Conservation (phyloP, 176 grass and related monocot species). For the Puccinellia tenuiflora region DNA sequence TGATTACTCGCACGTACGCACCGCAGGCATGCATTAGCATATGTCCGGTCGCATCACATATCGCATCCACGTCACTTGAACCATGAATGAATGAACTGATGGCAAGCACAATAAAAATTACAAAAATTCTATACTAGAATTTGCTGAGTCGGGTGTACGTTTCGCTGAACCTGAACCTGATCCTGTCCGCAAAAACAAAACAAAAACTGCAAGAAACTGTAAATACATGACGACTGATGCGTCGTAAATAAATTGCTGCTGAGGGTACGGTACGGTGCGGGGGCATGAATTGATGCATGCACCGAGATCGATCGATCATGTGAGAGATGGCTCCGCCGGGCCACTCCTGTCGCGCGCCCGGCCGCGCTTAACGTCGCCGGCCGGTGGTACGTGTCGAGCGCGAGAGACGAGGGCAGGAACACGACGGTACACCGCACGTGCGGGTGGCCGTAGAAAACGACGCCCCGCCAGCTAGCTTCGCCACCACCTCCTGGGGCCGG, state of each 20-base stretch:
- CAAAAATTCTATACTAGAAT: too few relatives aligned
- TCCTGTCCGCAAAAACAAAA: too few relatives aligned
- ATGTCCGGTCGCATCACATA: neutral
- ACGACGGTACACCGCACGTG: conserved; percentile 1
- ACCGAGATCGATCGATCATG: neutral
- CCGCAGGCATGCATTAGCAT: neutral
- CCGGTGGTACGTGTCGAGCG: neutral
- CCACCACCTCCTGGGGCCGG: neutral
- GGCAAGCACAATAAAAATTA: neutral
- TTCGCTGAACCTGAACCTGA: too few relatives aligned
- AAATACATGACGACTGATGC: too few relatives aligned
- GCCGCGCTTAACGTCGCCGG: neutral
- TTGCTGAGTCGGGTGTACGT: too few relatives aligned
- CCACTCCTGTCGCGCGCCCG: neutral
- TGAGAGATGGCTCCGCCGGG: neutral
- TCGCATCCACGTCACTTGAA: neutral
- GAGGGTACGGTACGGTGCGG: neutral
- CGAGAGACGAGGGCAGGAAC: neutral
- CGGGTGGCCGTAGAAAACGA: neutral
- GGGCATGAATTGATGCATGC: neutral
- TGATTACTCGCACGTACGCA: neutral
- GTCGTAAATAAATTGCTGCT: neutral
- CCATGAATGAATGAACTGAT: neutral
- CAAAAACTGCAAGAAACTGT: too few relatives aligned
- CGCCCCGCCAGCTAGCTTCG: neutral